Evolutionary conservation across 148 eudicot species (phyloP).

Genomic region (Camellia granthamiana): DNA sequence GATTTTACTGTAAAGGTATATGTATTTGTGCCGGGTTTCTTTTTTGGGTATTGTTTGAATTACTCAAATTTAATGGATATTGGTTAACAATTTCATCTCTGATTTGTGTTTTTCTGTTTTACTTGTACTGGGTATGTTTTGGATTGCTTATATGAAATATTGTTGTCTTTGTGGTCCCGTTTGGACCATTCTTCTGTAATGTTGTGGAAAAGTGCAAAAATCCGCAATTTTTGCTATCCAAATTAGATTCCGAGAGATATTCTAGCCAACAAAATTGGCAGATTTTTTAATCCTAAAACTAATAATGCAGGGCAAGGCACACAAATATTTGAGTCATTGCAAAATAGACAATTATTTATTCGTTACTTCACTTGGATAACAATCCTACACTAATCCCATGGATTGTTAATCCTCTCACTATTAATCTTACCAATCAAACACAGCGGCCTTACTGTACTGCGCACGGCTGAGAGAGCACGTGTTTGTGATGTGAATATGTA

Average conservation of each 20-base stretch:
- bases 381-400: too few relatives aligned
- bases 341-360: too few relatives aligned
- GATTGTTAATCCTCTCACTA: too few relatives aligned
- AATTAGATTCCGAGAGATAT: too few relatives aligned
- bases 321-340: too few relatives aligned
- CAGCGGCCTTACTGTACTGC: too few relatives aligned
- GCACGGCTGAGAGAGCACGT: neutral
- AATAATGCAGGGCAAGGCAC: too few relatives aligned
- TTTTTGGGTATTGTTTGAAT: neutral
- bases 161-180: neutral
- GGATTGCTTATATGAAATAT: neutral
- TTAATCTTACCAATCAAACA: too few relatives aligned
- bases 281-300: too few relatives aligned
- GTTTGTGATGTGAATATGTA: neutral
- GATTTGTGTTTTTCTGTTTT: neutral
- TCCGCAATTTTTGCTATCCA: too few relatives aligned
- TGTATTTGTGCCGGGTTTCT: neutral
- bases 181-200: neutral
- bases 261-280: too few relatives aligned
- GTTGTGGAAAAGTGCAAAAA: neutral
- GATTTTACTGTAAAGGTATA: constrained; percentile 83
- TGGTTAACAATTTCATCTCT: neutral
- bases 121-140: neutral
- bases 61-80: neutral
- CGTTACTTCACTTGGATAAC: too few relatives aligned